Evolutionary conservation across 2,329 filamentous ascomycete genomes (phyloP), one percentile per base, ranked within the genome.

Genomic region (Leptoxyphium fumago): DNA sequence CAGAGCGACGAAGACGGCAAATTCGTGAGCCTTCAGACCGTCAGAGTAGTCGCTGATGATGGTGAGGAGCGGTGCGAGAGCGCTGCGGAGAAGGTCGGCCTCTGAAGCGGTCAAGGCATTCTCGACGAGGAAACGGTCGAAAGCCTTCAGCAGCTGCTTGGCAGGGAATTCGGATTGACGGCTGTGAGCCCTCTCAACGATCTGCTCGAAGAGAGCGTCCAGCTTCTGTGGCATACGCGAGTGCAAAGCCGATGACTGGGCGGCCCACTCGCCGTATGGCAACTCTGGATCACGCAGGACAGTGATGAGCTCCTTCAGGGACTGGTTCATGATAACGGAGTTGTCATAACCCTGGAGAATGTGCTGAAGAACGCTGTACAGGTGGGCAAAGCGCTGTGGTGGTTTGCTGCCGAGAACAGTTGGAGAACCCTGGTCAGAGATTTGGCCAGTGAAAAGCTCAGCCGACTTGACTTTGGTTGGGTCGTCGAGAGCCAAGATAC

Each of bases 391-490:
- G 50, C 80, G 77, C 71, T 98, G 91, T 17, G 88, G 80, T 18
- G 91, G 82, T 74, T 98, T 98, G 67, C 71, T 84, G 58, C 91
- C 91, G 45, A 91, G 76, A 36, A 96, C 76, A 52, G 91, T 83
- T 29, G 91, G 88, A 45, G 82, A 77, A 34, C 89, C 91, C 51
- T 93, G 77, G 43, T 84, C 78, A 44, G 91, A 89, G 26, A 98
- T 78, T 62, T 93, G 85, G 43, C 85, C 89, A 39, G 91, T 73
- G 73, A 94, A 98, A 39, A 87, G 84, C 66, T 93, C 83, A 0
- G 91, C 91, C 59, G 94, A 88, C 75, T 98, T 95, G 60, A 98
- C 88, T 56, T 88, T 86, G 54, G 83, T 86, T 3, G 91, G 91
- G 63, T 98, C 91, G 60, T 98, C 91, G 30, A 98, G 74, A 49